Percentiles rank a stretch among this genome's conserved stretches.
Conservation (phyloP, 1,139 yeast species). For the Arxiozyma telluris region DNA sequence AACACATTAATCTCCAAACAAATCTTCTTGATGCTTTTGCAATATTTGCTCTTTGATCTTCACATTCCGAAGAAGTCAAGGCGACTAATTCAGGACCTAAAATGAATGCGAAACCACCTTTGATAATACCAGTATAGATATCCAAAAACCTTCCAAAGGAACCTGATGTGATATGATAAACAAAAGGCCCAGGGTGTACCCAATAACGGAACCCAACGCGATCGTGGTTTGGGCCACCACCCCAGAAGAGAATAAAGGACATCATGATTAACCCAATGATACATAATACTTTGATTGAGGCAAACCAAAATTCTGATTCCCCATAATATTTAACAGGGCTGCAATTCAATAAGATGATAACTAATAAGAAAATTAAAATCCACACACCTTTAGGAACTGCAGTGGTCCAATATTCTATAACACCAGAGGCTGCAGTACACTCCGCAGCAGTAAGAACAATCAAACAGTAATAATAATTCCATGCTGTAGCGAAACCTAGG, state of each 20-base stretch:
- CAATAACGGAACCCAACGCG: constrained; percentile 64
- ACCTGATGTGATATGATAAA: constrained; percentile 40
- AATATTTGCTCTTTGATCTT: constrained; percentile 41
- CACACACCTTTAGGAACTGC: constrained; percentile 39
- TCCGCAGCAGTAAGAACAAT: constrained; percentile 61
- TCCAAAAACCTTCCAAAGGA: constrained; percentile 52
- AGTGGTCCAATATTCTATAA: constrained; percentile 43
- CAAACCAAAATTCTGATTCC: constrained; percentile 41
- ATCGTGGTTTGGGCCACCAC: constrained; percentile 66
- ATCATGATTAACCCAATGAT: constrained; percentile 64
- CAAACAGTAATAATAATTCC: constrained; percentile 52
- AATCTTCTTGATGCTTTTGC: constrained; percentile 42
- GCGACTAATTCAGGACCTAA: constrained; percentile 62
- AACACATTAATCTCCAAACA: constrained; percentile 37
- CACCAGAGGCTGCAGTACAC: constrained; percentile 68
- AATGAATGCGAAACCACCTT: constrained; percentile 56
- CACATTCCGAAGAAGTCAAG: constrained; percentile 41
- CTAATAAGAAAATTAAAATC: constrained; percentile 40
- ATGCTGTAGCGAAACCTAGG: constrained; percentile 64
- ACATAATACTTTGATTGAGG: constrained; percentile 53
- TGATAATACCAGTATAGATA: constrained; percentile 51
- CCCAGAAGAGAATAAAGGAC: constrained; percentile 70
- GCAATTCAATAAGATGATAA: constrained; percentile 36
- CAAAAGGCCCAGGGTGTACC: constrained; percentile 52
- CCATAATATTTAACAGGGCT: constrained; percentile 44